These are phyloP conservation scores for Tremellales sp. DNA, from an alignment of 1,284 basidiomycete genomes.

Conservation along the genomic window DNA sequence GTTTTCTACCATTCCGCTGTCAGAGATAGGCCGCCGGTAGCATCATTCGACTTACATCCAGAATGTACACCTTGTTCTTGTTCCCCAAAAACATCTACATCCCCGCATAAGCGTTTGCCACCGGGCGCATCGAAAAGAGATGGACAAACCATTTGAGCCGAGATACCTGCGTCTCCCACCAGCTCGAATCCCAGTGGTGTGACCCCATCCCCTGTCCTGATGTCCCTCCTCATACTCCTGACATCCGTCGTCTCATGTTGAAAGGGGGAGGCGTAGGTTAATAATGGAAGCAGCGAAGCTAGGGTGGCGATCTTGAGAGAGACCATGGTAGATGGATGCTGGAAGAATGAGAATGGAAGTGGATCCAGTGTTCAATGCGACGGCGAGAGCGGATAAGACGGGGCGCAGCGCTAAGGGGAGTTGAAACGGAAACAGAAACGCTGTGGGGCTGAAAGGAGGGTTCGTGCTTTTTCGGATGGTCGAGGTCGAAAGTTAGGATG, in stretches of 20 bases:
- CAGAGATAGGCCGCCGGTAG: background rate
- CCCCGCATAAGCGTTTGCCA: background rate
- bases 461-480: too few species aligned
- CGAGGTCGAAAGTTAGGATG: too few species aligned
- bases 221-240: background rate
- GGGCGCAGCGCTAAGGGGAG: too few species aligned
- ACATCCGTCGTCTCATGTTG: background rate
- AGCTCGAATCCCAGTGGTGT: slow-evolving; percentile 37
- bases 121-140: background rate
- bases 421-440: too few species aligned
- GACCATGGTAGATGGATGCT: slow-evolving; percentile 6
- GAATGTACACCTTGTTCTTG: slow-evolving; percentile 51
- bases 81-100: slow-evolving; percentile 51
- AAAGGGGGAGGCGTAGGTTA: slow-evolving; percentile 17
- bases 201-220: slow-evolving; percentile 10
- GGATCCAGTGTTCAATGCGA: too few species aligned
- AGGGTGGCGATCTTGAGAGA: slow-evolving; percentile 6
- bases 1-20: too few species aligned
- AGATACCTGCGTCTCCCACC: slow-evolving; percentile 44
- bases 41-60: too few species aligned
- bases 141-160: slow-evolving; percentile 46
- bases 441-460: too few species aligned
- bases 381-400: too few species aligned
- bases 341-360: too few species aligned
- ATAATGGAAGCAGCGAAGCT: slow-evolving; percentile 21